Base-by-base conservation (phyloP, 495 filamentous ascomycete species). In the Tuber brumale region DNA sequence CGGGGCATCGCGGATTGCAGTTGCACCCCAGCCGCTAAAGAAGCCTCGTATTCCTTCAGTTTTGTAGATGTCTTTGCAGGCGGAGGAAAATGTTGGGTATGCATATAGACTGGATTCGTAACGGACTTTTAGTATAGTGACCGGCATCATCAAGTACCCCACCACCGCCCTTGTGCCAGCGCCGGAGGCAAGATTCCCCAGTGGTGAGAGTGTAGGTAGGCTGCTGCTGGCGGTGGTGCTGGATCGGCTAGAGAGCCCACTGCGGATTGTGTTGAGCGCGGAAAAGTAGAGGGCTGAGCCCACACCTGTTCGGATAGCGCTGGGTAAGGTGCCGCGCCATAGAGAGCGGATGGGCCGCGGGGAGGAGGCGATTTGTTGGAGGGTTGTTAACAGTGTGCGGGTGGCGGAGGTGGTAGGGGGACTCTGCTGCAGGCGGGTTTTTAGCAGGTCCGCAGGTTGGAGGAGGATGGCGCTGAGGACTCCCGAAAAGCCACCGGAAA, bases 281-380 rank as follows among this genome's bases (percentile, higher is more conserved):
- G 92, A 93, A 86, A 98, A 98, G 87, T 99, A 99, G 72, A 98
- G 89, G 9, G 95, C 95, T 1, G 92, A 94, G 71, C 95, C 95
- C 84, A 95, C 88, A 78, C 95, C 94, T 8, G 95, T 99, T 71
- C 95, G 93, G 71, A 99, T 88, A 70, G 94, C 92, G 21, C 93
- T 96, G 57, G 95, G 95, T 6, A 96, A 85, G 27, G 96, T 97
- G 45, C 95, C 95, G 70, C 95, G 91, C 96, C 96, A 99, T 84
- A 99, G 89, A n/a, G 88, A 87, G 66, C 89, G 88, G 69, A 86
- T 83, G 69, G 83, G 85, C 66, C 85, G 84, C 12, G 85, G 86
- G 1, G 85, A 85, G 57, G 82, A 82, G 37, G 92, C 91, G 81
- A 97, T 92, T 35, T 89, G 85, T 82, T 90, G 90, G 81, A 97